Percentiles rank a stretch among this genome's conserved stretches.
These are phyloP conservation scores for Elongisporangium undulatum DNA, from an alignment of 352 stramenopile genomes.

Conservation along the genomic window DNA sequence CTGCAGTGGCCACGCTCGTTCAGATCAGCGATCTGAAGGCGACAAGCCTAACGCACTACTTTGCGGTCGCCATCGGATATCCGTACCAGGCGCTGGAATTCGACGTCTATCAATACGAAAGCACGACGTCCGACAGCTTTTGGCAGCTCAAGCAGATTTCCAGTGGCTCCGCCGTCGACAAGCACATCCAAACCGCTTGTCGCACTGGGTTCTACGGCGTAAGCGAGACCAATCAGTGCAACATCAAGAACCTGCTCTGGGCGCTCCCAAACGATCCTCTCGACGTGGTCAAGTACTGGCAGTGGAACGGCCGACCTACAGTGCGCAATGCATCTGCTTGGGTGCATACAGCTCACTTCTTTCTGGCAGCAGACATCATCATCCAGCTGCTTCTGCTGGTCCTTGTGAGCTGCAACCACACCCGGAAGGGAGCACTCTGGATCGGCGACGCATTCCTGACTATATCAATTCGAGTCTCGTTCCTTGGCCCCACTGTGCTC, in stretches of 20 bases:
- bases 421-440: constrained; percentile 28
- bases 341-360: constrained; percentile 32
- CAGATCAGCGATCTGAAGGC: constrained; percentile 19
- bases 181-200: constrained; percentile 18
- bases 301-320: constrained; percentile 13
- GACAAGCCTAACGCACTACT: constrained; percentile 14
- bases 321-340: constrained; percentile 25
- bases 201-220: constrained; percentile 25
- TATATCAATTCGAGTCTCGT: constrained; percentile 14
- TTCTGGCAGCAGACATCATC: constrained; percentile 26
- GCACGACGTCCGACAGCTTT: constrained; percentile 14
- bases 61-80: constrained; percentile 21
- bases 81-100: constrained; percentile 30
- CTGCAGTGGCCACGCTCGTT: constrained; percentile 20
- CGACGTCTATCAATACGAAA: constrained; percentile 15
- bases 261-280: constrained; percentile 13
- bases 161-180: constrained; percentile 7
- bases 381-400: constrained; percentile 23
- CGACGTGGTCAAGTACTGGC: constrained; percentile 11
- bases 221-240: constrained; percentile 15
- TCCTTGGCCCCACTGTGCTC: constrained; percentile 17
- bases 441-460: constrained; percentile 36
- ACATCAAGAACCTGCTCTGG: constrained; percentile 20
- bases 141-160: constrained; percentile 21
- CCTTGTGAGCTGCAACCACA: constrained; percentile 22